A percentile compares a stretch with the other conserved stretches of the same genome.
Evolutionary conservation across 164 flowering plant species (phyloP).

Genomic region (Litsea cubeba): DNA sequence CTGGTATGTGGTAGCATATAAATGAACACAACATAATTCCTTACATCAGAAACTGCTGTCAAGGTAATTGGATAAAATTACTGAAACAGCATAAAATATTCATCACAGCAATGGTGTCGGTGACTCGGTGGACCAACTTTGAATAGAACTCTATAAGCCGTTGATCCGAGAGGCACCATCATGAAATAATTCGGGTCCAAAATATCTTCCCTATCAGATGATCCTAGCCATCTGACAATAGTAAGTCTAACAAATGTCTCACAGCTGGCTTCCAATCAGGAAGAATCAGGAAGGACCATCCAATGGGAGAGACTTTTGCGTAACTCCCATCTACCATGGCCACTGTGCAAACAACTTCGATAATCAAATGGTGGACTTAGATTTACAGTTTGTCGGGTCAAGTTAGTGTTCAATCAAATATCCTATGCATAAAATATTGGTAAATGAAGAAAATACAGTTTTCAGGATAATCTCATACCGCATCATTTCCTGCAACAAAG

Average conservation of each 20-base stretch:
- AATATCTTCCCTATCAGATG: background rate
- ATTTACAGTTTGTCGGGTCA: background rate
- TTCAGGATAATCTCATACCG: constrained; percentile 41
- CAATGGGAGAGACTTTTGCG: background rate
- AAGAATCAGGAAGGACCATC: background rate
- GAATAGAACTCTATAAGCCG: no score
- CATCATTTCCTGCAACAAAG: constrained; percentile 99
- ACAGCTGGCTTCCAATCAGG: no score
- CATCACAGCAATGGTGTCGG: no score
- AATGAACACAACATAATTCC: constrained; percentile 1
- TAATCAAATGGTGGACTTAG: background rate
- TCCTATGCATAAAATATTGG: background rate
- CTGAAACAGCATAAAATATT: no score
- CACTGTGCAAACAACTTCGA: background rate
- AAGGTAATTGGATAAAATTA: no score
- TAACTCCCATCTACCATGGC: background rate
- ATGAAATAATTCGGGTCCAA: no score
- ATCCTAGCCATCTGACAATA: background rate
- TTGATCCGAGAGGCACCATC: no score
- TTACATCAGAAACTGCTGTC: constrained; percentile 6
- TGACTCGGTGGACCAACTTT: no score
- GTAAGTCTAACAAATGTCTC: background rate
- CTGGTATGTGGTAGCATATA: constrained; percentile 44
- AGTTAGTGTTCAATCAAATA: background rate
- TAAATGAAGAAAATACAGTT: background rate